Evolutionary conservation across 2,329 filamentous ascomycete genomes (phyloP).

Genomic region (Sarocladium kiliense): DNA sequence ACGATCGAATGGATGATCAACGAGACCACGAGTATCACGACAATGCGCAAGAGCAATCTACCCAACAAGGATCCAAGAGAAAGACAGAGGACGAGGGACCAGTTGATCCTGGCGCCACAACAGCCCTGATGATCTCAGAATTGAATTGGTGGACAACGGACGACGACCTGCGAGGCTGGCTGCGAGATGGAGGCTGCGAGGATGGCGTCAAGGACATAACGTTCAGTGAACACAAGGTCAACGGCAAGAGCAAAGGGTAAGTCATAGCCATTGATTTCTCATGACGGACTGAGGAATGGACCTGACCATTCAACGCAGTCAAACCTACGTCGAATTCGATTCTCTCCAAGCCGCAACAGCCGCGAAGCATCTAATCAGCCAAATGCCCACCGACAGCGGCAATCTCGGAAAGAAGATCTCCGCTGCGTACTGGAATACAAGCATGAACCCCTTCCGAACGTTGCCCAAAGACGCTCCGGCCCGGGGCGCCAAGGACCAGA

Average conservation of each 20-base stretch:
- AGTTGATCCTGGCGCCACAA: slow-evolving; percentile 54
- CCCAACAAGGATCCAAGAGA: slow-evolving; percentile 50
- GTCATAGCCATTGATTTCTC: slow-evolving; percentile 23
- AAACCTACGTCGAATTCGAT: slow-evolving; percentile 80
- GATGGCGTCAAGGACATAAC: slow-evolving; percentile 86
- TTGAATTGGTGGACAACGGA: slow-evolving; percentile 97
- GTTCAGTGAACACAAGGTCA: slow-evolving; percentile 98
- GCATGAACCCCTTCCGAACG: slow-evolving; percentile 83
- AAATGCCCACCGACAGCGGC: slow-evolving; percentile 45
- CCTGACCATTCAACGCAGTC: slow-evolving; percentile 30
- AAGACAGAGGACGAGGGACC: slow-evolving; percentile 56
- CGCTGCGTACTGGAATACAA: slow-evolving; percentile 70
- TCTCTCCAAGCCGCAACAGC: slow-evolving; percentile 82
- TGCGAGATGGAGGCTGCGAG: slow-evolving; percentile 73
- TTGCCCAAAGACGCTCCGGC: slow-evolving; percentile 79
- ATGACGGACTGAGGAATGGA: neutral
- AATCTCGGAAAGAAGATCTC: slow-evolving; percentile 62
- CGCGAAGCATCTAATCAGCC: slow-evolving; percentile 75
- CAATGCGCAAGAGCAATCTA: slow-evolving; percentile 21
- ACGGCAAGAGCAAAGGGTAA: slow-evolving; percentile 97
- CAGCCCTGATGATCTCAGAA: slow-evolving; percentile 80
- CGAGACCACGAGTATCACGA: slow-evolving; percentile 34
- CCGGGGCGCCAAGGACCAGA: slow-evolving; percentile 54
- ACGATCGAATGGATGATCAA: slow-evolving; percentile 33
- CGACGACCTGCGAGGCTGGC: slow-evolving; percentile 88